Evolutionary conservation across 768 basidiomycete genomes (phyloP).

Genomic region (Termitomyces sp.): DNA sequence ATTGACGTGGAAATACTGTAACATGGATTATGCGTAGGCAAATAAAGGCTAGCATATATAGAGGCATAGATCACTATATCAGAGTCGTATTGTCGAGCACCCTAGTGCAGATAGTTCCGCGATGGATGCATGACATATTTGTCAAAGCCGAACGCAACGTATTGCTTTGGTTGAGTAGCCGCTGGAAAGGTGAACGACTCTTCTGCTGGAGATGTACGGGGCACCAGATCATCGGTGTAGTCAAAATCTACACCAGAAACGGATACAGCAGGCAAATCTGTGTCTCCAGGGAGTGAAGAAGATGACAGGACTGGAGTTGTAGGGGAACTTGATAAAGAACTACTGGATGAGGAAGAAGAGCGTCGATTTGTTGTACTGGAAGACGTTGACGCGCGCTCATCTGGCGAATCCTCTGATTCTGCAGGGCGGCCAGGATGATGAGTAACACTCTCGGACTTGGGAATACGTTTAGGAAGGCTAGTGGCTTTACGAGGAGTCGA

Average conservation of each 20-base stretch:
- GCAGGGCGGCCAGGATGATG: too few relatives aligned
- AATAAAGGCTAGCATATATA: too few relatives aligned
- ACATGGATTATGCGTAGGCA: neutral
- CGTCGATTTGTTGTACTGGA: conserved; percentile 7
- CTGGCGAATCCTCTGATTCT: too few relatives aligned
- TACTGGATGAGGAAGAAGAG: conserved; percentile 13
- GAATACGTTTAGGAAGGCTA: too few relatives aligned
- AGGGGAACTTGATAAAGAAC: conserved; percentile 9
- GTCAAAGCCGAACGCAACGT: neutral
- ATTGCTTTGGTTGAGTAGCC: neutral
- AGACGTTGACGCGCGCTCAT: too few relatives aligned
- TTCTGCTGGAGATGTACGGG: neutral
- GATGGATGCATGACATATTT: neutral
- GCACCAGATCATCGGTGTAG: neutral
- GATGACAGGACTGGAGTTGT: conserved; percentile 8
- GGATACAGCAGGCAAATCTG: neutral
- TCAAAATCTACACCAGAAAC: conserved; percentile 9
- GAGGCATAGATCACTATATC: too few relatives aligned
- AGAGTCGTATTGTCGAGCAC: too few relatives aligned
- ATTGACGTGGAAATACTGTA: neutral
- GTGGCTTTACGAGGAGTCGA: too few relatives aligned
- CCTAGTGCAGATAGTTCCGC: neutral
- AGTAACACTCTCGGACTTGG: too few relatives aligned
- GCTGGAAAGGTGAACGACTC: neutral
- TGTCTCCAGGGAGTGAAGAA: neutral